Conservation (phyloP, 805 yeast genomes). For the Candida morakotiae region DNA sequence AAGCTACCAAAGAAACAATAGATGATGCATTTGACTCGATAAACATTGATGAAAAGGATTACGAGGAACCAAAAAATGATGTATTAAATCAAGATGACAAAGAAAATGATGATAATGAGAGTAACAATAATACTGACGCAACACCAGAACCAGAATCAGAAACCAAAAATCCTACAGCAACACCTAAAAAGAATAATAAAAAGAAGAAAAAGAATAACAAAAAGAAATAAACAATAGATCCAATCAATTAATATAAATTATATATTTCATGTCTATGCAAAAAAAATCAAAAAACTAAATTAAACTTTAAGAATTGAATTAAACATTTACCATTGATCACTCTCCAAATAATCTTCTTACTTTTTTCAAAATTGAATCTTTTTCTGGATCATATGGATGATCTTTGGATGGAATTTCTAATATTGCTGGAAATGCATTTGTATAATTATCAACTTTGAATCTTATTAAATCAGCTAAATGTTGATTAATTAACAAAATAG, state of each 20-base stretch:
- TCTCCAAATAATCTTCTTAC: conserved; percentile 96
- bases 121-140: conserved; percentile 4
- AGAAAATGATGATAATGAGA: conserved; percentile 1
- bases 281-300: neutral
- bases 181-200: conserved; percentile 26
- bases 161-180: no score
- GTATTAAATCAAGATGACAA: neutral
- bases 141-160: conserved; percentile 8
- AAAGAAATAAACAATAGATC: conserved; percentile 2
- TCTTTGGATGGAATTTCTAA: conserved; percentile 97
- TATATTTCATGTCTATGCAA: neutral
- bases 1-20: neutral
- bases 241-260: no score
- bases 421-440: conserved; percentile 93
- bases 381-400: conserved; percentile 98
- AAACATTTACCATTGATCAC: conserved; percentile 23
- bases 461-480: conserved; percentile 91
- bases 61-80: neutral
- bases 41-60: neutral
- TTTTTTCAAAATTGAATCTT: conserved; percentile 90
- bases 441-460: conserved; percentile 72
- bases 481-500: conserved; percentile 88
- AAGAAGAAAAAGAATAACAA: conserved; percentile 17
- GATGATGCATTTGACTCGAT: conserved; percentile 1
- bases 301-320: neutral